Evolutionary conservation across 176 grass and related monocot genomes (phyloP), one percentile per base, ranked within the genome.

Genomic region (Poa pratensis): DNA sequence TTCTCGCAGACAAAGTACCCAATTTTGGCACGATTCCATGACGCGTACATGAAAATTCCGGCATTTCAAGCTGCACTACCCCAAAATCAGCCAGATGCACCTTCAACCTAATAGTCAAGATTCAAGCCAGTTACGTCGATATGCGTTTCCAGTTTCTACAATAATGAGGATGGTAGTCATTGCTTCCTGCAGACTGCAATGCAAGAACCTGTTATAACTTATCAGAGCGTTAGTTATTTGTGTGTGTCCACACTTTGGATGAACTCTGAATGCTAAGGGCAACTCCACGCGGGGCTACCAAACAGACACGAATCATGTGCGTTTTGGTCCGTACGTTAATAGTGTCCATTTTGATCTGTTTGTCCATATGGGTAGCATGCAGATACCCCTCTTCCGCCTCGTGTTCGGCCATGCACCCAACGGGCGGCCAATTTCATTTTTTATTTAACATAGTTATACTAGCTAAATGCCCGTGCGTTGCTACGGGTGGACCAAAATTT

Each of bases 41-140:
- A 97, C 1, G 83, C 59, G 0, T 97, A 97, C 72, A 88, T 91
- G 92, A 57, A 90, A 54, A 88, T 74, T 15, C 92, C 88, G 5
- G 89, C 87, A 86, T 97, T 97, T 84, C 75, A 87, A 80, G 87
- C 87, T 35, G 89, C 94, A 16, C 70, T 94, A 16, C 90, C 94
- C 37, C 81, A 94, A 65, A 97, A 80, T 53, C 94, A 97, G 72
- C 92, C 80, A 61, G 94, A 97, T 80, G 85, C 92, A 54, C 88
- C 90, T 5, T 72, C 73, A 49, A 78, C 73, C 3, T 79, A 49
- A 85, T 1, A 81, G 52, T 37, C 58, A 81, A 43, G 32, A 76
- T 19, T 27, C 30, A 5, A 22, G 5, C 39, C 0, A 39, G 67
- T 10, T 51, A 46, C 3, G 35, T 19, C 9, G n/a, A 80, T 39